phyloP scores from a whole-genome alignment of 2,329 filamentous ascomycete species.

The Aspergillus ustus region DNA sequence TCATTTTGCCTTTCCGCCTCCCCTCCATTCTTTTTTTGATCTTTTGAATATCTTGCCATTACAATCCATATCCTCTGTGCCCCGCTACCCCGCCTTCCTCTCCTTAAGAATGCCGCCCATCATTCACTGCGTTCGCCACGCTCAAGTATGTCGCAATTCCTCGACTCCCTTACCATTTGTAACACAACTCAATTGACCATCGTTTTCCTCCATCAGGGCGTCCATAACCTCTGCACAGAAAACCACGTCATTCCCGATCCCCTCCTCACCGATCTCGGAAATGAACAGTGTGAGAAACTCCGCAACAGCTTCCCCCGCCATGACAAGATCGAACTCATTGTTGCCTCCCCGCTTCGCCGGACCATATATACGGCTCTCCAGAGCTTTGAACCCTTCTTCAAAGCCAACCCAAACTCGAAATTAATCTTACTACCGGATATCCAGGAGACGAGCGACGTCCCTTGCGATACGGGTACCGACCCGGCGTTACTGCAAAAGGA shows the following conservation, averaged over 20 bases:
- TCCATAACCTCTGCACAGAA: conserved; percentile 74
- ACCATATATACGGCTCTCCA: conserved; percentile 78
- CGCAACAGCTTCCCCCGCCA: conserved; percentile 67
- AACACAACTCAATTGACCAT: background rate
- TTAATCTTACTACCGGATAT: conserved; percentile 73
- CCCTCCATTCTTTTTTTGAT: background rate
- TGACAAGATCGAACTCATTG: conserved; percentile 67
- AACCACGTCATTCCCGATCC: conserved; percentile 80
- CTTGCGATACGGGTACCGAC: conserved; percentile 75
- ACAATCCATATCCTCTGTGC: conserved; percentile 16
- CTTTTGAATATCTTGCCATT: background rate
- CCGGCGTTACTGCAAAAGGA: conserved; percentile 61
- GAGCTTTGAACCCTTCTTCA: conserved; percentile 65
- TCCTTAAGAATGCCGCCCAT: conserved; percentile 44
- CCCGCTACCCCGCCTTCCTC: conserved; percentile 30
- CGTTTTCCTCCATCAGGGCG: conserved; percentile 60
- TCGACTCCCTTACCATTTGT: background rate
- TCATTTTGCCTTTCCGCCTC: background rate
- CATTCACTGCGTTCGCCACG: conserved; percentile 52
- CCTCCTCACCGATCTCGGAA: conserved; percentile 74
- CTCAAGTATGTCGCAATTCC: conserved; percentile 41
- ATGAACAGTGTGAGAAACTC: conserved; percentile 72
- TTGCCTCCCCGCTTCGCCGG: conserved; percentile 78
- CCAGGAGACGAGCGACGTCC: conserved; percentile 76
- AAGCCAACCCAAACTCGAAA: conserved; percentile 50